Conservation (phyloP, 2,329 filamentous ascomycete species). For the Metarhizium guizhouense region DNA sequence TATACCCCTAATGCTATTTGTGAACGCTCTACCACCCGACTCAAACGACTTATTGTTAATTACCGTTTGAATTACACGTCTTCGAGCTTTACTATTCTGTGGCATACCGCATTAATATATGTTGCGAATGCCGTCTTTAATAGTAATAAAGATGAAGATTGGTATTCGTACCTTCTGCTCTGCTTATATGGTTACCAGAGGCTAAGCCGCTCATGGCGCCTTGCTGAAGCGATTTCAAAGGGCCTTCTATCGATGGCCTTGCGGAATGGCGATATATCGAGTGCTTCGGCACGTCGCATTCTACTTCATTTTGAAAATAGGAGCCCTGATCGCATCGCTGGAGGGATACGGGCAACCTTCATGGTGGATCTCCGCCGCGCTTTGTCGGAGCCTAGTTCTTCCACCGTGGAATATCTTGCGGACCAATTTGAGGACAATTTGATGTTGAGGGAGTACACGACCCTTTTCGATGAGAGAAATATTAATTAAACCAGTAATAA, state of each 20-base stretch:
- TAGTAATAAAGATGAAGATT: conserved; percentile 16
- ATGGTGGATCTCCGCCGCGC: conserved; percentile 28
- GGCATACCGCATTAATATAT: conserved; percentile 28
- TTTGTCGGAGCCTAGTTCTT: conserved; percentile 22
- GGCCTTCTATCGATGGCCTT: conserved; percentile 23
- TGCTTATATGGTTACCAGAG: conserved; percentile 27
- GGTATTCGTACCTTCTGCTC: conserved; percentile 23
- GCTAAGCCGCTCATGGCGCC: conserved; percentile 21
- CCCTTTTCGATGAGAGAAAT: conserved; percentile 7
- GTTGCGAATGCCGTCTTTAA: conserved; percentile 25
- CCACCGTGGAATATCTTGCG: conserved; percentile 24
- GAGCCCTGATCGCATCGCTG: conserved; percentile 11
- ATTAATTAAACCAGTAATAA: too few relatives aligned
- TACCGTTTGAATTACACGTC: conserved; percentile 21
- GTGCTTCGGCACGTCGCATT: conserved; percentile 22
- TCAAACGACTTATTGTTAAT: conserved; percentile 25
- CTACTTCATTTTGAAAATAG: conserved; percentile 19
- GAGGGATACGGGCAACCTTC: conserved; percentile 24
- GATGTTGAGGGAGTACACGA: conserved; percentile 23
- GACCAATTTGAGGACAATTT: conserved; percentile 23
- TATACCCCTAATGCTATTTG: conserved; percentile 17
- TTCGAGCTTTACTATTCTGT: conserved; percentile 25
- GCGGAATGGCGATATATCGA: conserved; percentile 19
- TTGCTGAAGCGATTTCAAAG: conserved; percentile 20
- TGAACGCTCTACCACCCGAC: conserved; percentile 22